phyloP scores from a whole-genome alignment of 2,329 filamentous ascomycete genomes.

The Colletotrichum sp. region DNA sequence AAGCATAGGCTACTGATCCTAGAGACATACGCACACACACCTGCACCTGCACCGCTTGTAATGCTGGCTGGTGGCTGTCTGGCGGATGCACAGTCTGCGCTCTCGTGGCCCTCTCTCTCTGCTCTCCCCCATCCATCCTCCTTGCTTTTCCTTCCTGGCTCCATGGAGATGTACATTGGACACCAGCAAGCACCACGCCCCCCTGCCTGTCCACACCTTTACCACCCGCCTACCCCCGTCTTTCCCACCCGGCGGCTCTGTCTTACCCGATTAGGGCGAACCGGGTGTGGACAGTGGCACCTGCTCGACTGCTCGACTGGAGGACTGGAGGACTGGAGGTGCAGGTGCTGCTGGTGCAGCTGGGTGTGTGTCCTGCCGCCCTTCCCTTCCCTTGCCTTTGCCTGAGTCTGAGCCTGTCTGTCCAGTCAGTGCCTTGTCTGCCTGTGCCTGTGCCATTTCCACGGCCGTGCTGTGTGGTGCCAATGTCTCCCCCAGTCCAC shows the following conservation, averaged over 20 bases:
- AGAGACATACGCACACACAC: neutral
- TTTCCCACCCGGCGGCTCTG: conserved; percentile 14
- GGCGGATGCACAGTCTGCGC: neutral
- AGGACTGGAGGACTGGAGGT: neutral
- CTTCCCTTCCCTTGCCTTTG: neutral
- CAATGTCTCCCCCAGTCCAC: neutral
- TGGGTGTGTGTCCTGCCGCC: neutral
- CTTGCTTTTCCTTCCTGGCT: neutral
- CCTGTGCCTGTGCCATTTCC: conserved; percentile 1
- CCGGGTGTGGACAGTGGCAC: conserved; percentile 9
- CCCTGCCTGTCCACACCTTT: neutral
- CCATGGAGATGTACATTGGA: neutral
- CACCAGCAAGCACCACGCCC: neutral
- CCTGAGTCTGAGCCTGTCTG: neutral
- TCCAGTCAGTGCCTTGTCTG: neutral
- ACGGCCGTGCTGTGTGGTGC: neutral
- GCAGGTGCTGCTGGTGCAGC: neutral
- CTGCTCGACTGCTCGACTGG: neutral
- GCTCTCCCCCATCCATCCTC: neutral
- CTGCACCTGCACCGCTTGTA: neutral
- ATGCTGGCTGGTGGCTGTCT: neutral
- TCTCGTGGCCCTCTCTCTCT: neutral
- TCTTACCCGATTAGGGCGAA: conserved; percentile 14
- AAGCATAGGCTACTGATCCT: neutral
- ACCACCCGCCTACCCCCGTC: neutral